Conservation (phyloP, 768 basidiomycete species). For the Lyophyllum shimeji region DNA sequence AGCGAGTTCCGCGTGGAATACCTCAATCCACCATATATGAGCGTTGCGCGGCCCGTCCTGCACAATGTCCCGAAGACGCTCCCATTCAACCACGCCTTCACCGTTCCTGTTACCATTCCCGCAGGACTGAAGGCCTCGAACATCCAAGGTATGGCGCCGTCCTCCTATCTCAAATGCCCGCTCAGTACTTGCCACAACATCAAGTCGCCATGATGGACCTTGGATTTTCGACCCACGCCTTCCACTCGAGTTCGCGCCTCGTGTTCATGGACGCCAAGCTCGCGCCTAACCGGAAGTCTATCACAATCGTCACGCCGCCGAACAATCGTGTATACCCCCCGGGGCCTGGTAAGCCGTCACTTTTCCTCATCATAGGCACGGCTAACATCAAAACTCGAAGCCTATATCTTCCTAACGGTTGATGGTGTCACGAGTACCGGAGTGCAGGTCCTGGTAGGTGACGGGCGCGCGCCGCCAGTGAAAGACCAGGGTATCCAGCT, state of each 20-base stretch:
- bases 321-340: slow-evolving; percentile 40
- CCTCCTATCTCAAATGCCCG: not conserved
- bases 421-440: slow-evolving; percentile 36
- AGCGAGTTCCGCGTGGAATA: slow-evolving; percentile 43
- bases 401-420: slow-evolving; percentile 27
- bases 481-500: slow-evolving; percentile 27
- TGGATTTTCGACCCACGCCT: slow-evolving; percentile 41
- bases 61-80: slow-evolving; percentile 34
- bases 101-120: slow-evolving; percentile 31
- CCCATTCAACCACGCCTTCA: slow-evolving; percentile 33
- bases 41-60: slow-evolving; percentile 29
- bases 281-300: slow-evolving; percentile 27
- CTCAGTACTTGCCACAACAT: slow-evolving; percentile 20
- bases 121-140: slow-evolving; percentile 19
- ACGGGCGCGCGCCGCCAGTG: slow-evolving; percentile 36
- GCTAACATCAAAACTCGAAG: slow-evolving; percentile 8
- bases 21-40: slow-evolving; percentile 41
- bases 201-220: slow-evolving; percentile 40
- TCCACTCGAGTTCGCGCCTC: slow-evolving; percentile 29
- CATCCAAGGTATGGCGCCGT: slow-evolving; percentile 26
- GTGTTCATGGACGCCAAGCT: slow-evolving; percentile 35
- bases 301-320: slow-evolving; percentile 35
- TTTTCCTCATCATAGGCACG: not conserved
- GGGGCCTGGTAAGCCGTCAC: not conserved
- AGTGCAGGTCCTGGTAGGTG: slow-evolving; percentile 36